Conservation (phyloP, 2,329 filamentous ascomycete genomes). For the Celoporthe dispersa region DNA sequence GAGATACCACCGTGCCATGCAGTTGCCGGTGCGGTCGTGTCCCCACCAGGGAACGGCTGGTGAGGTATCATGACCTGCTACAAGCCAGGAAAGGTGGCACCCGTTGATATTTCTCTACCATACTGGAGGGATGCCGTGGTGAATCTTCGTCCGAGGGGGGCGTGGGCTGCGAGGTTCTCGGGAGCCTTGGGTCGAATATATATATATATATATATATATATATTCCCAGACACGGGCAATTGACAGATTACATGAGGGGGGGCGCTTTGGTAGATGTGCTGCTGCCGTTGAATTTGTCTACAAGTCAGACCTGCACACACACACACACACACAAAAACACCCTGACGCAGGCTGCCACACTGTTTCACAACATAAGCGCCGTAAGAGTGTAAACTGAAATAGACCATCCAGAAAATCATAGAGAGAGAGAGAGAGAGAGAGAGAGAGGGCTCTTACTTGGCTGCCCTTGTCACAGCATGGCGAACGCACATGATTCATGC, state of each 20-base stretch:
- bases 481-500: background rate
- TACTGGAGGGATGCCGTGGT: background rate
- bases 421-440: background rate
- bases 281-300: background rate
- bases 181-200: background rate
- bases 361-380: conserved; percentile 7
- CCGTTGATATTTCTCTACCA: background rate
- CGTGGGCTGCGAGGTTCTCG: background rate
- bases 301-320: background rate
- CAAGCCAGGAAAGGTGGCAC: background rate
- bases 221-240: background rate
- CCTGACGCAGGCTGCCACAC: background rate
- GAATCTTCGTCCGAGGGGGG: too few relatives aligned
- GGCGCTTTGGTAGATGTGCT: background rate
- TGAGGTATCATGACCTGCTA: background rate
- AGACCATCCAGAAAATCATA: too few relatives aligned
- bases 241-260: background rate
- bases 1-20: background rate
- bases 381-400: background rate
- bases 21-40: background rate
- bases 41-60: background rate
- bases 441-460: background rate
- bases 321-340: background rate
- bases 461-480: background rate
- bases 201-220: too few relatives aligned